A percentile compares a stretch with the other conserved stretches of the same genome.
phyloP scores from a whole-genome alignment of 2,329 filamentous ascomycete species.

The Fusarium pseudocircinatum region DNA sequence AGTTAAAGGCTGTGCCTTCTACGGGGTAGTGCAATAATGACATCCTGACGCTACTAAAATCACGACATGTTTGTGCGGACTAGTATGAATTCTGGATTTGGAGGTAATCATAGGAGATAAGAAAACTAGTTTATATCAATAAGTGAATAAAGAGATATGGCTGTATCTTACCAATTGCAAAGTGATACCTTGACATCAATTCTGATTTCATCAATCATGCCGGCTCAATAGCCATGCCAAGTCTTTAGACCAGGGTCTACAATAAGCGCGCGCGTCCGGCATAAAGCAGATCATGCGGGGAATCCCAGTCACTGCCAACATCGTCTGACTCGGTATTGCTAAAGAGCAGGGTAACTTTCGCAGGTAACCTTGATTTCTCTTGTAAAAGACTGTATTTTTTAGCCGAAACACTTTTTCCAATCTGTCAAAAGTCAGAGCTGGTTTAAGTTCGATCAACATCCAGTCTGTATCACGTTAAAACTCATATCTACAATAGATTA shows the following conservation, averaged over 20 bases:
- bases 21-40: accelerated
- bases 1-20: too few species aligned
- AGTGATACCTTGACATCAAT: accelerated
- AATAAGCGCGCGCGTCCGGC: neutral
- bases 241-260: neutral
- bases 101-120: too few species aligned
- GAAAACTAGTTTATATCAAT: accelerated
- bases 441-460: accelerated
- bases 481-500: too few species aligned
- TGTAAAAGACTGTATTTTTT: too few species aligned
- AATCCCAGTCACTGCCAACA: accelerated
- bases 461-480: too few species aligned
- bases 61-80: too few species aligned
- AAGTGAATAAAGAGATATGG: accelerated
- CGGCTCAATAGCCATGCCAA: neutral
- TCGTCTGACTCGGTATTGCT: neutral
- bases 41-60: too few species aligned
- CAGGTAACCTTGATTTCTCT: neutral
- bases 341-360: neutral
- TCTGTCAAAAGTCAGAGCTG: too few species aligned
- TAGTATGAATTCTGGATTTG: too few species aligned
- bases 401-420: too few species aligned
- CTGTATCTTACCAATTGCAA: accelerated
- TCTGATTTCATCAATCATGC: too few species aligned
- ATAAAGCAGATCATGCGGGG: neutral